Base-by-base conservation (phyloP, 768 basidiomycete genomes). In the Suillus occidentalis region DNA sequence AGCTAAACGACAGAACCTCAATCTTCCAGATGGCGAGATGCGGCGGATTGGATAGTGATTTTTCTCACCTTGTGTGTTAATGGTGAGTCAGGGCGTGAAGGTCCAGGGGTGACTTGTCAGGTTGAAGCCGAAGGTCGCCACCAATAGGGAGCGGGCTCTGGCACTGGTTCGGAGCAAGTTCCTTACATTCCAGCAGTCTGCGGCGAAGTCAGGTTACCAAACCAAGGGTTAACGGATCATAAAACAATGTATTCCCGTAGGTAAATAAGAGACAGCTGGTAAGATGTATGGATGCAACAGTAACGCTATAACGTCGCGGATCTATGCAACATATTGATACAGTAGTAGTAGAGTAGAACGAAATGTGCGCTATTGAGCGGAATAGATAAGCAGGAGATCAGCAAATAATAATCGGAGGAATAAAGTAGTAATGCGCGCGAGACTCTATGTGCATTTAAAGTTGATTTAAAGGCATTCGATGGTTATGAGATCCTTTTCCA, bases 381-480 rank as follows among this genome's bases (percentile, higher is more conserved):
- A 6, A 52, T 62, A 57, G 22, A 40, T 47, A 63, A 40, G 25
- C 58, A 58, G 13, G 34, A 55, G 20, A n/a, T 55, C 43, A 52
- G 55, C 63, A 59, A 28, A 49, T 42, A 64, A 50, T 22, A 45
- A 63, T 73, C 65, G 60, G 64, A 73, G 68, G 50, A 55, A 6
- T 65, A 73, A 73, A 71, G 62, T 73, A 73, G 14, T 58, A 58
- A n/a, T n/a, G 65, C 22, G n/a, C 49, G 39, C 43, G 39, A 20
- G 53, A 25, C 12, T 56, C 22, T 49, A 63, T 62, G 31, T 64
- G 49, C 61, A 45, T 37, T 37, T 36, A 36, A 43, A 60, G 31
- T 64, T 37, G 47, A 45, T 37, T 37, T 36, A 36, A 43, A 60
- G 20, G 42, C 43, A 62, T 42, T 31, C 12, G 39, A 49, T 13